Percentiles rank a stretch among this genome's conserved stretches.
These are phyloP conservation scores for Nemania sp. DNA, from an alignment of 2,329 filamentous ascomycete species.

Conservation along the genomic window DNA sequence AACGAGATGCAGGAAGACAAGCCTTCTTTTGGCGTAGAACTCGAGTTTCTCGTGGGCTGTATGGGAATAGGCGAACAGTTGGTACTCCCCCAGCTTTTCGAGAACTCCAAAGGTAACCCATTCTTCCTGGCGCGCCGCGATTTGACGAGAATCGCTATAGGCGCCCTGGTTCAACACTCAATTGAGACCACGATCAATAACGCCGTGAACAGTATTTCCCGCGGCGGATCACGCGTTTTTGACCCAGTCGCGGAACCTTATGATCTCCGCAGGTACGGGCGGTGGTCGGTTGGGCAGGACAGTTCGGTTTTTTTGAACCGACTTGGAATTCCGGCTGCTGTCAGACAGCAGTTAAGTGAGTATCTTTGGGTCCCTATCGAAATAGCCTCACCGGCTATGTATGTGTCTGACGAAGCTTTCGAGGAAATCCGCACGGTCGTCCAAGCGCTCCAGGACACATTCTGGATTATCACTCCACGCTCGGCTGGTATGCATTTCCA, in stretches of 20 bases:
- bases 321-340: not conserved
- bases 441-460: slow-evolving; percentile 14
- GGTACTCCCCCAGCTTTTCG: slow-evolving; percentile 13
- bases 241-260: too few relatives aligned
- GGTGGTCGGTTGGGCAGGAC: too few relatives aligned
- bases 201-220: too few relatives aligned
- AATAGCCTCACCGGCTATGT: slow-evolving; percentile 29
- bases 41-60: slow-evolving; percentile 28
- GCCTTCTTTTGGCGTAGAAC: slow-evolving; percentile 26
- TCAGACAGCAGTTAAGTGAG: rapidly evolving
- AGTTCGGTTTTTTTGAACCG: not conserved
- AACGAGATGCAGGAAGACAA: not conserved
- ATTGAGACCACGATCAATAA: too few relatives aligned
- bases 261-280: too few relatives aligned
- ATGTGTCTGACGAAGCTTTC: slow-evolving; percentile 25
- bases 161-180: not conserved
- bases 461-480: slow-evolving; percentile 21
- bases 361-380: slow-evolving; percentile 20
- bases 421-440: slow-evolving; percentile 25
- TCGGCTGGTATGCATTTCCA: slow-evolving; percentile 28
- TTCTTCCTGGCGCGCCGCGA: not conserved
- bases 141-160: not conserved
- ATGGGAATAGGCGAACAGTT: not conserved
- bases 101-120: slow-evolving; percentile 4
- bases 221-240: too few relatives aligned